These are phyloP conservation scores for Neurospora sp. DNA, from an alignment of 495 filamentous ascomycete species.

Conservation along the genomic window DNA sequence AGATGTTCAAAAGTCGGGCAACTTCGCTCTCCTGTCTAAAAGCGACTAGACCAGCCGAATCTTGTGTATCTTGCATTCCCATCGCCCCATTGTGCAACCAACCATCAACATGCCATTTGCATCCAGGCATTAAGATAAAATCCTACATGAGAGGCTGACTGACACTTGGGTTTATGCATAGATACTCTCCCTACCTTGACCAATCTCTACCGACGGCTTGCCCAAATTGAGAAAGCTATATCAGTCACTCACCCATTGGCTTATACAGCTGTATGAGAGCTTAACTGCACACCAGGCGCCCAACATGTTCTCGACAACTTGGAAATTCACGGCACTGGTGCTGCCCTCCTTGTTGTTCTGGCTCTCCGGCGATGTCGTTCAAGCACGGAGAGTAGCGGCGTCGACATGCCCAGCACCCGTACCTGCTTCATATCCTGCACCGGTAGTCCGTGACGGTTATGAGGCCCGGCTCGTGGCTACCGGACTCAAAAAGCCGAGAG, in stretches of 20 bases:
- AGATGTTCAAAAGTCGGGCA: not conserved
- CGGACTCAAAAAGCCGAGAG: slow-evolving; percentile 43
- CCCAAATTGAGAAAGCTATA: not conserved
- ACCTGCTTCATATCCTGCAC: slow-evolving; percentile 21
- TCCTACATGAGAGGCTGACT: not conserved
- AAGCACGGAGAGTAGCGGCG: not conserved
- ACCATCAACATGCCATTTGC: not conserved
- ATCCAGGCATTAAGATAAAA: not conserved
- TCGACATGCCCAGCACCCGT: slow-evolving; percentile 18
- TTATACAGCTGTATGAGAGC: not conserved
- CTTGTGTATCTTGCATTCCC: not conserved
- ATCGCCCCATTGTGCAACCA: not conserved
- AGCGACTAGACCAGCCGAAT: not conserved
- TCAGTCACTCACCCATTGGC: not conserved
- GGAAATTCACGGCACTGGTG: not conserved
- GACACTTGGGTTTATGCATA: not conserved
- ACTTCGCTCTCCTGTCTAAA: not conserved
- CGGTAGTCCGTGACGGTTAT: slow-evolving; percentile 49
- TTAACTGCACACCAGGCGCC: not conserved
- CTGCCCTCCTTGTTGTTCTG: not conserved
- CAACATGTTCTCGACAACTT: not conserved
- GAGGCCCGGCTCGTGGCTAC: slow-evolving; percentile 43
- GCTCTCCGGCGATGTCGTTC: not conserved
- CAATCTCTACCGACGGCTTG: not conserved
- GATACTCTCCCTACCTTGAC: not conserved